Evolutionary conservation across 257 asterid genomes (phyloP), one percentile per base, ranked within the genome.

Genomic region (Solanum corneliomulleri): DNA sequence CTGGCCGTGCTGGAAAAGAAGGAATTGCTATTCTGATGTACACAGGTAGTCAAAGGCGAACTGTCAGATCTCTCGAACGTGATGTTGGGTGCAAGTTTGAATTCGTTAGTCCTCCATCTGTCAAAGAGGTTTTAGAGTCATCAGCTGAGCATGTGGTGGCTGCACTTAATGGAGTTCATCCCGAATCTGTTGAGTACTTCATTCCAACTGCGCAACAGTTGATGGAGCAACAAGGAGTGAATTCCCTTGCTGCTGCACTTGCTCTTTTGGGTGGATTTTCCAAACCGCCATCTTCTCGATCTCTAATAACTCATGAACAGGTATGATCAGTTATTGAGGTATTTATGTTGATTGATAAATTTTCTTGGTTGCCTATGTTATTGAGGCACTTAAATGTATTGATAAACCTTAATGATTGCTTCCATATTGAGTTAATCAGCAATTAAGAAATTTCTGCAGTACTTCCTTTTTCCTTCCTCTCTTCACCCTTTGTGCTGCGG

Each of bases 1-100:
- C 99, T 21, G 99, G 99, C 29, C 98, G 99, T 47, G 87, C 87
- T 45, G 87, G 87, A 86, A 86, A 86, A 77, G 87, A 69, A 69
- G 87, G 87, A 35, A 86, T 11, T 72, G 87, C 87, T 52, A 86
- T 86, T 71, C 83, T 86, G 83, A 86, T 86, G 87, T 86, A 70
- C 82, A 86, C 87, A 47, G 69, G 87, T 47, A 86, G 44, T 33
- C 87, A 86, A 86, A 86, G 84, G 71, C 87, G 87, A 49, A 86
- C 87, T 49, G 87, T 86, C 83, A 86, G 69, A 86, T 86, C 87
- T 71, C 87, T 86, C 7, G 87, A 86, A 62, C 87, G 83, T 52
- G 87, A 86, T 72, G 87, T 72, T 39, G 87, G 87, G 56, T 86
- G 87, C 87, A 71, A 58, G 39, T 86, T 86, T 71, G 87, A 85